These are phyloP conservation scores for Ophiognomonia clavigignenti-juglandacearum DNA, from an alignment of 2,329 filamentous ascomycete species.

Conservation along the genomic window DNA sequence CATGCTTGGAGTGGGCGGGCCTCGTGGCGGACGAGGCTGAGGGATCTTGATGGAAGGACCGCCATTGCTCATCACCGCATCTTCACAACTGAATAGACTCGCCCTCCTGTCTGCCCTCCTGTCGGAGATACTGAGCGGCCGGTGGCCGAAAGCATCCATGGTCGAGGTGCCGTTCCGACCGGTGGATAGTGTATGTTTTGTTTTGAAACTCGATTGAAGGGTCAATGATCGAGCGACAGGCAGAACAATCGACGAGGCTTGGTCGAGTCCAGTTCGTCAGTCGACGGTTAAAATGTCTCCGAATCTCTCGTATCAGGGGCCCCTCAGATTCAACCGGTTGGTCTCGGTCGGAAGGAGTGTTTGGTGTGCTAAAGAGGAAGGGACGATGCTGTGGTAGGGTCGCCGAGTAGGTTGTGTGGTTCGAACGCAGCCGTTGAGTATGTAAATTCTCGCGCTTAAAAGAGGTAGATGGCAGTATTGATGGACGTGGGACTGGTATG, in stretches of 20 bases:
- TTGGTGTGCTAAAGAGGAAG: too few relatives aligned
- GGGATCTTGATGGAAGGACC: constrained; percentile 45
- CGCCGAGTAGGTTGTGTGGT: too few relatives aligned
- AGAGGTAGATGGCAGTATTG: too few relatives aligned
- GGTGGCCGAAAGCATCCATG: constrained; percentile 39
- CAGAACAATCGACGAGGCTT: not conserved
- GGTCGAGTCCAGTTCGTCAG: not conserved
- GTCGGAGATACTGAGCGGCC: constrained; percentile 56
- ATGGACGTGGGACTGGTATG: too few relatives aligned
- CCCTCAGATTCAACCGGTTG: too few relatives aligned
- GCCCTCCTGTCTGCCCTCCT: constrained; percentile 57
- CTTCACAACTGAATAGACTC: constrained; percentile 50
- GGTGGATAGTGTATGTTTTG: constrained; percentile 1
- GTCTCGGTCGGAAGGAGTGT: too few relatives aligned
- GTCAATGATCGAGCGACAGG: constrained; percentile 1
- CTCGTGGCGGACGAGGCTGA: constrained; percentile 45
- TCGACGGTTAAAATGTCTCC: too few relatives aligned
- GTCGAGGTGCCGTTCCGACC: constrained; percentile 3
- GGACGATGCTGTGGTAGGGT: too few relatives aligned
- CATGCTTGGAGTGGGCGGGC: constrained; percentile 64
- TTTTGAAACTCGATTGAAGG: constrained; percentile 1
- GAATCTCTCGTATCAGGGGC: too few relatives aligned
- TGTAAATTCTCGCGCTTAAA: too few relatives aligned
- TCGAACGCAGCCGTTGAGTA: too few relatives aligned
- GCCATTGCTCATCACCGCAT: constrained; percentile 49